Evolutionary conservation across 257 asterid genomes (phyloP).

Genomic region (Henckelia pumila): DNA sequence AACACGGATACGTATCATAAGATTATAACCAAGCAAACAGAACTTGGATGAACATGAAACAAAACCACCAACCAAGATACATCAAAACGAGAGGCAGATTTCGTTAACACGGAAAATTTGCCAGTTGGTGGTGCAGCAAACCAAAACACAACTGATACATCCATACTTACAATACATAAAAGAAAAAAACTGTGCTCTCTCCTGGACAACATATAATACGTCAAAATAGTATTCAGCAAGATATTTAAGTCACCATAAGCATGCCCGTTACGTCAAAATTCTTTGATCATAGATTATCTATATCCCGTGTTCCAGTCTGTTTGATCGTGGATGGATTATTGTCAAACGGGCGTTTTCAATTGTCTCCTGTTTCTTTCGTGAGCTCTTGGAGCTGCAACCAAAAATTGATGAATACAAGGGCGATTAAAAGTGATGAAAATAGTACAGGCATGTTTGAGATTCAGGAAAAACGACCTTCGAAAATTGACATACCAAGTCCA

Average conservation of each 20-base stretch:
- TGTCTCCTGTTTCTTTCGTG: conserved; percentile 36
- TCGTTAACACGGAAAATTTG: background rate
- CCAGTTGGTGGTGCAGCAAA: conserved; percentile 22
- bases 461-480: background rate
- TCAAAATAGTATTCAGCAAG: conserved; percentile 18
- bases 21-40: background rate
- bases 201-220: conserved; percentile 31
- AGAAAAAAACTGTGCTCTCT: conserved; percentile 27
- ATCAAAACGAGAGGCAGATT: background rate
- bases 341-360: conserved; percentile 21
- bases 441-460: background rate
- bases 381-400: conserved; percentile 49
- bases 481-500: conserved; percentile 45
- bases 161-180: conserved; percentile 46
- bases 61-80: background rate
- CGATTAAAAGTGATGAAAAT: background rate
- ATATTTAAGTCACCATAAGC: conserved; percentile 31
- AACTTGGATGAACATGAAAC: background rate
- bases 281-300: conserved; percentile 28
- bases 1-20: too few species aligned
- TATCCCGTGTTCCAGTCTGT: conserved; percentile 25
- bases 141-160: conserved; percentile 27
- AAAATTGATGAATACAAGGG: background rate
- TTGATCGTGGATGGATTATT: background rate
- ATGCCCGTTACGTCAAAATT: conserved; percentile 29